Evolutionary conservation across 371 early-diverging fungal genomes (phyloP).

Genomic region (Lichtheimia ramosa): DNA sequence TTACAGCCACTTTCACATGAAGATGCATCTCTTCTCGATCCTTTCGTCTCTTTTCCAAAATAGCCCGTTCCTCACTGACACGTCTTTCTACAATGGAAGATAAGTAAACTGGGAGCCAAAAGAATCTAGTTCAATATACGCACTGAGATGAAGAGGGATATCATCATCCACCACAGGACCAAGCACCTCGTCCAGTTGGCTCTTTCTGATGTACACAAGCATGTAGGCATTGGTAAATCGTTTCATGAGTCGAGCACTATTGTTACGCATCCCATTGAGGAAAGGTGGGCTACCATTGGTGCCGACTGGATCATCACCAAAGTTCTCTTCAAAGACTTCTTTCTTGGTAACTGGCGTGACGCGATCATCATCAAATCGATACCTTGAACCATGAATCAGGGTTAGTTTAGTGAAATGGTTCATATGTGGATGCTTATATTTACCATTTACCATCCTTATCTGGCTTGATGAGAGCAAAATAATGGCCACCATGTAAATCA

Average conservation of each 20-base stretch:
- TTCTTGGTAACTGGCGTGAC: slow-evolving; percentile 82
- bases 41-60: slow-evolving; percentile 52
- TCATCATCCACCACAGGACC: slow-evolving; percentile 61
- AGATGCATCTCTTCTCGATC: slow-evolving; percentile 75
- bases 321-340: slow-evolving; percentile 95
- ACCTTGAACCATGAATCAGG: slow-evolving; percentile 26
- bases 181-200: slow-evolving; percentile 69
- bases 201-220: slow-evolving; percentile 90
- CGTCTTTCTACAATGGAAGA: slow-evolving; percentile 43
- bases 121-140: slow-evolving; percentile 15
- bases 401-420: background rate
- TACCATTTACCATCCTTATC: slow-evolving; percentile 80
- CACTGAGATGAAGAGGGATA: slow-evolving; percentile 78
- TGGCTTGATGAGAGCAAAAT: slow-evolving; percentile 91
- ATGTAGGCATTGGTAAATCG: slow-evolving; percentile 95
- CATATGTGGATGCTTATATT: background rate
- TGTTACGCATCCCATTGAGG: slow-evolving; percentile 12
- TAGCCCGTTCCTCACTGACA: slow-evolving; percentile 61
- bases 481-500: slow-evolving; percentile 95
- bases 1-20: slow-evolving; percentile 63
- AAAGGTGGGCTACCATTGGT: slow-evolving; percentile 48
- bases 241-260: slow-evolving; percentile 39
- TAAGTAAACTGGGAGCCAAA: background rate
- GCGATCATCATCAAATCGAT: slow-evolving; percentile 96
- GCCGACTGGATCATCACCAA: slow-evolving; percentile 75